Conservation (phyloP, 495 filamentous ascomycete genomes). For the Parathielavia appendiculata region DNA sequence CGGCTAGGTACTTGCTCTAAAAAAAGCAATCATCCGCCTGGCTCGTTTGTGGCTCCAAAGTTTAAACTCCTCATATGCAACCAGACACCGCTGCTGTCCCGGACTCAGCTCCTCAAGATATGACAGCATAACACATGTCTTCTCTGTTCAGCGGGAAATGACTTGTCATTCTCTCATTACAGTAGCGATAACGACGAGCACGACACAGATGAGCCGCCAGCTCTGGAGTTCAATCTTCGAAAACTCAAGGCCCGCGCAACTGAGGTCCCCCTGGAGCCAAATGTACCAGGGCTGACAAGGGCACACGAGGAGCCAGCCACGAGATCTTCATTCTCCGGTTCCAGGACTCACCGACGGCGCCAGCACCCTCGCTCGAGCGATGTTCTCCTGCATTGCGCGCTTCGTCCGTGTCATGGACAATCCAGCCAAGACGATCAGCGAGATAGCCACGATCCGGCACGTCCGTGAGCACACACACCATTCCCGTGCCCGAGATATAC, state of each 20-base stretch:
- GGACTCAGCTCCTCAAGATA: no score
- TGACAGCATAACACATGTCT: no score
- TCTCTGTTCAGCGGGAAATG: no score
- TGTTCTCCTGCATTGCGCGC: slow-evolving; percentile 3
- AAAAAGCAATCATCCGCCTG: no score
- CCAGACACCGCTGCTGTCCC: no score
- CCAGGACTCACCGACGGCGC: background rate
- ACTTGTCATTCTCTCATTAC: slow-evolving; percentile 9
- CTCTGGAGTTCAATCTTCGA: slow-evolving; percentile 3
- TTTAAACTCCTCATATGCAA: no score
- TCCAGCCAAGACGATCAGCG: background rate
- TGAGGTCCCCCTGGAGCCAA: background rate
- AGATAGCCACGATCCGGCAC: slow-evolving; percentile 7
- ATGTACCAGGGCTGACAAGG: background rate
- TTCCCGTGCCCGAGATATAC: slow-evolving; percentile 8
- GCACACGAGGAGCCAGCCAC: slow-evolving; percentile 6
- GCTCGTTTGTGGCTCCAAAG: no score
- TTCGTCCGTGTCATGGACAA: background rate
- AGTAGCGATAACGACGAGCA: slow-evolving; percentile 1
- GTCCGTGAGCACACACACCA: slow-evolving; percentile 2
- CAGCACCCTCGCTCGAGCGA: background rate
- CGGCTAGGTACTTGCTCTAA: no score
- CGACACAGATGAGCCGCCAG: slow-evolving; percentile 9
- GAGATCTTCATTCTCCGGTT: slow-evolving; percentile 5
- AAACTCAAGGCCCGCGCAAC: background rate